Conservation (phyloP, 2,329 filamentous ascomycete genomes). For the Fusarium pseudograminearum region DNA sequence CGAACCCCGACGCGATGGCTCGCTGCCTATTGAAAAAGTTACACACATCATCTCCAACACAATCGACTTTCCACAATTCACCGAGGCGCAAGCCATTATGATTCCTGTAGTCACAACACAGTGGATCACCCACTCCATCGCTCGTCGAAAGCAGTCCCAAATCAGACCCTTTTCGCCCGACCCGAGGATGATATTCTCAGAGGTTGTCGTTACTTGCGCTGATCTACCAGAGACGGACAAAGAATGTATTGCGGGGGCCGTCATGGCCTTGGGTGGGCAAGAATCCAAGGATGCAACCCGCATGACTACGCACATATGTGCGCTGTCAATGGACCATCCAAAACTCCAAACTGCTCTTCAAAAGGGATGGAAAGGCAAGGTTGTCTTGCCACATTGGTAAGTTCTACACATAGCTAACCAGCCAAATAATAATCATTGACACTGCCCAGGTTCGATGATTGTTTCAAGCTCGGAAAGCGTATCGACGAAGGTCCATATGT, state of each 20-base stretch:
- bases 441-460: slow-evolving; percentile 88
- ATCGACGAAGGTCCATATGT: slow-evolving; percentile 90
- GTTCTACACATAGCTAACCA: slow-evolving; percentile 33
- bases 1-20: slow-evolving; percentile 61
- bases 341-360: slow-evolving; percentile 73
- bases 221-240: slow-evolving; percentile 88
- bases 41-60: slow-evolving; percentile 76
- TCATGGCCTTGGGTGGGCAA: slow-evolving; percentile 88
- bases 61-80: slow-evolving; percentile 92
- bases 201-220: slow-evolving; percentile 84
- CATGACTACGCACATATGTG: slow-evolving; percentile 88
- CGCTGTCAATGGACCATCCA: slow-evolving; percentile 78
- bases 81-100: slow-evolving; percentile 78
- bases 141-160: slow-evolving; percentile 77
- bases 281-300: slow-evolving; percentile 78
- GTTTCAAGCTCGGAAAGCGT: slow-evolving; percentile 88
- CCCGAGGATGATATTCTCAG: slow-evolving; percentile 88
- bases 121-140: slow-evolving; percentile 81
- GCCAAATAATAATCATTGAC: slow-evolving; percentile 1
- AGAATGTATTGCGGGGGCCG: slow-evolving; percentile 91
- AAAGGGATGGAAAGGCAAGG: slow-evolving; percentile 78
- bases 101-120: slow-evolving; percentile 84
- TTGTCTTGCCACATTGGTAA: slow-evolving; percentile 94
- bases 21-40: slow-evolving; percentile 60
- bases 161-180: slow-evolving; percentile 91